Evolutionary conservation across 331 rosid species (phyloP).

Genomic region (Pyracantha coccinea): DNA sequence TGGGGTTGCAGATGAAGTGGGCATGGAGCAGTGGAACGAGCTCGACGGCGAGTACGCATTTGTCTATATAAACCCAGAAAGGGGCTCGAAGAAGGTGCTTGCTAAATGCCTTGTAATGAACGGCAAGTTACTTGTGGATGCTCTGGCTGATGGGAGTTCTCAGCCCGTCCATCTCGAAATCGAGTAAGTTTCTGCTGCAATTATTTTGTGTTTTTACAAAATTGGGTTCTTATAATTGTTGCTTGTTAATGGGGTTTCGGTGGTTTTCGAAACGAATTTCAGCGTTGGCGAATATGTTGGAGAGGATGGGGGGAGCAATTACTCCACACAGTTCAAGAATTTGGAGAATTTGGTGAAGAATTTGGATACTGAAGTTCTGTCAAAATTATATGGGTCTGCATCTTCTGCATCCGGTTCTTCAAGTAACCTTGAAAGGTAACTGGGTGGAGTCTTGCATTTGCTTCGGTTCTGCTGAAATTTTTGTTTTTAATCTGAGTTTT

Average conservation of each 20-base stretch:
- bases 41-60: slow-evolving; percentile 73
- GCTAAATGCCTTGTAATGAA: slow-evolving; percentile 79
- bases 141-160: slow-evolving; percentile 41
- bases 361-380: slow-evolving; percentile 38
- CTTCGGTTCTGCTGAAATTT: neutral
- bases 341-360: slow-evolving; percentile 55
- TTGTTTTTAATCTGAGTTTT: neutral
- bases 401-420: slow-evolving; percentile 33
- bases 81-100: slow-evolving; percentile 50
- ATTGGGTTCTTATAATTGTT: neutral
- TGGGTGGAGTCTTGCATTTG: neutral
- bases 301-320: slow-evolving; percentile 52
- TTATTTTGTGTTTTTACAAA: neutral
- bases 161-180: slow-evolving; percentile 60
- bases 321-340: slow-evolving; percentile 58
- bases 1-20: slow-evolving; percentile 59
- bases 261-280: neutral
- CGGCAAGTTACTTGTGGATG: slow-evolving; percentile 50
- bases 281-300: slow-evolving; percentile 64
- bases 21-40: slow-evolving; percentile 76
- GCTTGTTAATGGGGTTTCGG: neutral
- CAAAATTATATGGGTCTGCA: slow-evolving; percentile 45
- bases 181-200: slow-evolving; percentile 22
- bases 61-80: slow-evolving; percentile 55
- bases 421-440: slow-evolving; percentile 41